phyloP scores from a whole-genome alignment of 2,329 filamentous ascomycete genomes.

The Paracorniculantispora psalliotae region DNA sequence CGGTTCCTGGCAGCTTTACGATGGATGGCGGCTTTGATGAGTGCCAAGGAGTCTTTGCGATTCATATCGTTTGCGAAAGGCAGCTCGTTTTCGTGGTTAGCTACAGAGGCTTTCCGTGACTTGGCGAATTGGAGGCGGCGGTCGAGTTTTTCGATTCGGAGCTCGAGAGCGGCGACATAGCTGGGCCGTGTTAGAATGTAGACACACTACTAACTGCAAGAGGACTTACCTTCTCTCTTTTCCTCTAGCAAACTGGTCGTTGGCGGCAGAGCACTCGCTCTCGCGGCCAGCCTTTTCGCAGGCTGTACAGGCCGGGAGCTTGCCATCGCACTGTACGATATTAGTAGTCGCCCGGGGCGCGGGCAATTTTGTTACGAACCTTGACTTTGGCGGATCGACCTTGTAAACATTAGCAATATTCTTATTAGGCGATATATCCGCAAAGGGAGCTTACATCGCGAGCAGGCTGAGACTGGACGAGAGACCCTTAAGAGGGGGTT shows the following conservation, averaged over 20 bases:
- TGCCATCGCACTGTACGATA: constrained; percentile 72
- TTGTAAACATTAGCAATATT: constrained; percentile 24
- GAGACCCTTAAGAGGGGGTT: constrained; percentile 67
- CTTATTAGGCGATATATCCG: not conserved
- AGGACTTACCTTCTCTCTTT: constrained; percentile 74
- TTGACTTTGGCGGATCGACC: constrained; percentile 90
- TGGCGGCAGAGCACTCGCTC: constrained; percentile 85
- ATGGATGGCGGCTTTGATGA: constrained; percentile 58
- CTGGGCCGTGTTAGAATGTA: constrained; percentile 31
- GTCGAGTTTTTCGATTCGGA: constrained; percentile 83
- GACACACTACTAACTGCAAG: not conserved
- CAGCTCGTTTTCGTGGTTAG: constrained; percentile 57
- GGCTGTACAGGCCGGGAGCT: constrained; percentile 88
- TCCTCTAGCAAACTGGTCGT: constrained; percentile 90
- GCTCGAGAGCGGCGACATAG: constrained; percentile 93
- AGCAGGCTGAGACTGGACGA: constrained; percentile 74
- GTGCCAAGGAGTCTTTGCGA: constrained; percentile 59
- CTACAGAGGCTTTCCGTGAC: constrained; percentile 65
- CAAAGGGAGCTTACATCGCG: constrained; percentile 53
- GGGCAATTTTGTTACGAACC: constrained; percentile 34
- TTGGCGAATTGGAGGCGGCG: constrained; percentile 66
- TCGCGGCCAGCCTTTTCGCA: constrained; percentile 88
- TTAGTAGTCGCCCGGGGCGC: not conserved
- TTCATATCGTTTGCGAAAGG: constrained; percentile 39
- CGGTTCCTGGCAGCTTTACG: constrained; percentile 59